Conservation (phyloP, 805 yeast genomes). For the Kluyveromyces siamensis region DNA sequence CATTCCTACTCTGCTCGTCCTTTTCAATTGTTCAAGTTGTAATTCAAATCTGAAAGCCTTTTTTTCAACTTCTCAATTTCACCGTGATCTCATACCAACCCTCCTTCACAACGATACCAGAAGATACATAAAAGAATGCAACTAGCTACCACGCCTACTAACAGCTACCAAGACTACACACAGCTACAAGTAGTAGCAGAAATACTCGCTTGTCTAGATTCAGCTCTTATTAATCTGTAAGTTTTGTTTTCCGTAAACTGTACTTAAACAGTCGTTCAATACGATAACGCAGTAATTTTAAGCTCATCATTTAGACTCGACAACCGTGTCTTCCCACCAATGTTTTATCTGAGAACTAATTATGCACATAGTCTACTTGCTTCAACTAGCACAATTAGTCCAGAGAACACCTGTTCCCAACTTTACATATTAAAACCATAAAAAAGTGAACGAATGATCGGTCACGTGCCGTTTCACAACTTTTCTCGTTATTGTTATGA, state of each 20-base stretch:
- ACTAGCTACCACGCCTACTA: background rate
- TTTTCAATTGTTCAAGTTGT: too few species aligned
- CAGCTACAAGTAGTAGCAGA: background rate
- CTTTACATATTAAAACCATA: background rate
- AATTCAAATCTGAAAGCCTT: too few species aligned
- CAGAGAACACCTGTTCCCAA: background rate
- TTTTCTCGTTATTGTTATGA: too few species aligned
- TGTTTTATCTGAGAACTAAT: too few species aligned
- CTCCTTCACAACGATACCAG: background rate
- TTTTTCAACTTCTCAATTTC: background rate
- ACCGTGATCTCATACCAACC: background rate
- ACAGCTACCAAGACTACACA: background rate
- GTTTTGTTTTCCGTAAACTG: constrained; percentile 9
- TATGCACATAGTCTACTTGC: too few species aligned
- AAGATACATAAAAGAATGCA: background rate
- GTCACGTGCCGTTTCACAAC: too few species aligned
- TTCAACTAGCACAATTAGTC: too few species aligned
- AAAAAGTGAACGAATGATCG: background rate
- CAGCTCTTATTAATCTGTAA: constrained; percentile 2
- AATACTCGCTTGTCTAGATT: background rate
- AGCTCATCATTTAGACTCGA: constrained; percentile 11
- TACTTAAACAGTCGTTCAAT: constrained; percentile 22
- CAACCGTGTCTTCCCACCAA: background rate
- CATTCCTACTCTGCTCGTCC: too few species aligned
- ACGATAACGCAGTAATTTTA: constrained; percentile 30